Base-by-base conservation (phyloP, 495 filamentous ascomycete species). In the Neurospora sp. region DNA sequence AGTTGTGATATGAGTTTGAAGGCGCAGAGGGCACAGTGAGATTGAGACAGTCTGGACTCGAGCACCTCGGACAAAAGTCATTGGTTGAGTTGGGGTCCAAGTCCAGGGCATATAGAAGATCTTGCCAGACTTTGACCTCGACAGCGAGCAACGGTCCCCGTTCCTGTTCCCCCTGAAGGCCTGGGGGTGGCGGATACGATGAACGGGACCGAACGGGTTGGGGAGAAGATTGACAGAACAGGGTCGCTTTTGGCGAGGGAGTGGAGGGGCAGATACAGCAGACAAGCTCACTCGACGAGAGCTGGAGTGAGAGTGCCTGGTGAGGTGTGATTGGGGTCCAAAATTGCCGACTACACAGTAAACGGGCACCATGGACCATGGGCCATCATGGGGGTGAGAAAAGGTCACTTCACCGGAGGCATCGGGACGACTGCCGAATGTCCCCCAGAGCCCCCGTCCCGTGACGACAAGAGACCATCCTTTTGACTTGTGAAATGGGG, bases 291-390 rank as follows among this genome's bases (percentile, higher is more conserved):
- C 27, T 31, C 39, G 37, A 44, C 40, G n/a, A 40, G 16, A 53
- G n/a, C 37, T 70, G 69, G 31, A 35, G 18, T 20, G 27, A 27
- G 27, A 27, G 27, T 27, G 22, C 22, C 22, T 27, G 22, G 22
- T 27, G 40, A 27, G n/a, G 72, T 75, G 61, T 75, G 72, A 76
- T 76, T 76, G 74, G 74, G 72, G 74, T 72, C 70, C 16, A 39
- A 39, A 73, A 75, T 68, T 69, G 38, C 35, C 48, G 70, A 27
- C 53, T 27, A 61, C 18, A 40, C 68, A 35, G 35, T 35, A 35
- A 31, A 31, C 31, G 40, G 48, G 18, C 59, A 72, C 20, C 20
- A 18, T 61, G 14, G 6, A 46, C 68, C 22, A 61, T 35, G 53
- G 27, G 27, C 27, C 53, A 61, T 31, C 53, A 66, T 7, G 27